Evolutionary conservation across 768 basidiomycete species (phyloP).

Genomic region (Tubosaeta sp.): DNA sequence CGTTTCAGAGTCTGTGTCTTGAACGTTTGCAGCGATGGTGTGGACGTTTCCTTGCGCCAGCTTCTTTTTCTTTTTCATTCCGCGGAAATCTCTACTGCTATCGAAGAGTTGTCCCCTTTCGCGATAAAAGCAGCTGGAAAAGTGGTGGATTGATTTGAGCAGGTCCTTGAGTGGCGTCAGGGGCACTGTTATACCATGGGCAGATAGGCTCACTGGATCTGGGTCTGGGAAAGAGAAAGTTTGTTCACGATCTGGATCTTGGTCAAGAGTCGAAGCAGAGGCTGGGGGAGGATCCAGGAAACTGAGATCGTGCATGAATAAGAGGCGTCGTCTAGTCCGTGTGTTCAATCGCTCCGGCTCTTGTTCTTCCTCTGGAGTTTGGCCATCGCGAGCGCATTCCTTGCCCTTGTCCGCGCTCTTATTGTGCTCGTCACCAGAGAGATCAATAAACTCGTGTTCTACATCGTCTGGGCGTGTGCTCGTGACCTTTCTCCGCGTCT

Average conservation of each 20-base stretch:
- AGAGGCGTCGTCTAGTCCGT: conserved; percentile 39
- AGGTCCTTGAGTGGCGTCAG: conserved; percentile 40
- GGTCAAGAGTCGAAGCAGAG: conserved; percentile 8
- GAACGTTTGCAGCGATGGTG: conserved; percentile 12
- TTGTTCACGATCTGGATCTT: conserved; percentile 1
- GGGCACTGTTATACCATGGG: neutral
- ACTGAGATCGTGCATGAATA: conserved; percentile 47
- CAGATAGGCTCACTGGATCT: conserved; percentile 44
- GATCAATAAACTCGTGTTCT: conserved; percentile 23
- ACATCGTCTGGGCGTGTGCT: conserved; percentile 18
- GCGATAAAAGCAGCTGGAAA: conserved; percentile 53
- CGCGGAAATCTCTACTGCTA: conserved; percentile 43
- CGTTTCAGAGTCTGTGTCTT: conserved; percentile 3
- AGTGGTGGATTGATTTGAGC: conserved; percentile 49
- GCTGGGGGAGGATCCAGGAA: conserved; percentile 44
- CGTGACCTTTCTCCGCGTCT: conserved; percentile 29
- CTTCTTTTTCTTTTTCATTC: conserved; percentile 35
- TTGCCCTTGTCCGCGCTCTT: conserved; percentile 22
- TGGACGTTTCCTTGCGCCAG: conserved; percentile 19
- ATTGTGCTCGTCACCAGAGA: conserved; percentile 16
- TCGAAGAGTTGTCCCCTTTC: conserved; percentile 59
- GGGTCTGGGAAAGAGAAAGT: conserved; percentile 33
- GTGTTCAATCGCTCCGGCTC: conserved; percentile 13
- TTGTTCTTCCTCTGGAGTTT: conserved; percentile 8
- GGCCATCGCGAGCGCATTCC: conserved; percentile 16